Evolutionary conservation across 1,139 yeast genomes (phyloP), one percentile per base, ranked within the genome.

Genomic region (Saccharomyces hybrid): DNA sequence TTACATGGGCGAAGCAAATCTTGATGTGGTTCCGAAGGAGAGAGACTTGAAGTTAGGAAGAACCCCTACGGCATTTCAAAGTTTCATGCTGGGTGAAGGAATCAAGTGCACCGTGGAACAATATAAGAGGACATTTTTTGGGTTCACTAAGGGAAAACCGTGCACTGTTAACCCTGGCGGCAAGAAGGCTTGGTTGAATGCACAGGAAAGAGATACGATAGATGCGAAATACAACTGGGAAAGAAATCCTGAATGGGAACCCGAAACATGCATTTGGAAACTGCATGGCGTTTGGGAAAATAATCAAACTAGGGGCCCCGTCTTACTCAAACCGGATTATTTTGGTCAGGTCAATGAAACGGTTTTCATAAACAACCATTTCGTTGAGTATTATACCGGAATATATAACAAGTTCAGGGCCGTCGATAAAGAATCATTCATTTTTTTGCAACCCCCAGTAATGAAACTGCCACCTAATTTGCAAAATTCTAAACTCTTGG

Each of bases 361-460:
- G n/a, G 79, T 76, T 57, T 88, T 88, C 65, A 81, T 80, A 57
- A 84, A 87, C 64, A 72, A 76, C 38, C 78, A 77, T 60, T 88
- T 86, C 66, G 74, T 85, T 28, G 79, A 81, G 34, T 84, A 76
- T 64, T 86, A 84, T 75, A 59, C 69, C 4, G 66, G 64, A 12
- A 84, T 78, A 66, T 82, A 79, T 62, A 61, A 67, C 2, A 70
- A 73, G 47, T 75, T 86, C 60, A 73, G 95, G 57, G 60, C 67
- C 1, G 67, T 76, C 3, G 78, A 78, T 48, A 50, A 78, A 1
- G 74, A 78, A 11, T 71, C 78, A 8, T 82, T 85, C 57, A 71
- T 88, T 16, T 75, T 91, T 49, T 72, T 91, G 61, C 96, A 89
- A 70, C 87, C 95, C 0, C 96, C 96, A 1, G 95, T 88, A 0